Base-by-base conservation (phyloP, 768 basidiomycete genomes). In the Coprinopsis strossmayeri region DNA sequence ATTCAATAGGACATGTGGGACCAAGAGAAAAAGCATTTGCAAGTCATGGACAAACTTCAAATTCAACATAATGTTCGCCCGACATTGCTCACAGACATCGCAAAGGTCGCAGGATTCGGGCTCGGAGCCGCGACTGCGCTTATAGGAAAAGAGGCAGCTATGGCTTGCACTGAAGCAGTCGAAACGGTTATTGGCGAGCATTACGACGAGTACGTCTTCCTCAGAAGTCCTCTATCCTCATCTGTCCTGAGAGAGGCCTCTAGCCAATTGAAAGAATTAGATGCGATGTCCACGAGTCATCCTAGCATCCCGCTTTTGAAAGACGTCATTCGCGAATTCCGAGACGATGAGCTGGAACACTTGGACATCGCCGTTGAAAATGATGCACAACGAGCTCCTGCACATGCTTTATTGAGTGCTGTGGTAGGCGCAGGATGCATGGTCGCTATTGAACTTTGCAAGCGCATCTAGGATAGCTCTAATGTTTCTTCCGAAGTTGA, bases 101-200 rank as follows among this genome's bases (percentile, higher is more conserved):
- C 94, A 54, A 90, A 92, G 61, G 79, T 79, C 3, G 86, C 84
- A 44, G 93, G 93, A 3, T 94, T 88, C 61, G 86, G 87, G 2
- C 70, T 98, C 5, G 94, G 94, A 3, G 84, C 84, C 3, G 76
- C 70, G 0, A 96, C 94, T 0, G 94, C 90, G 0, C 66, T 95
- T 18, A 74, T 95, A 78, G 88, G 94, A 30, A 87, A 82, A 60
- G 87, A 96, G 56, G 91, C 93, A 11, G 92, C 94, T 0, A 98
- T 98, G 94, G 94, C 94, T 4, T 97, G 94, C 59, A 98, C 94
- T 0, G 94, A 98, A 64, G 94, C 94, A 0, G 93, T 98, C 17
- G 94, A 98, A 64, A 96, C 94, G 0, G 91, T 91, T 48, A 98
- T 98, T 45, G 94, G 94, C 34, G 94, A 98, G 64, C 94, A 98